A percentile compares a stretch with the other conserved stretches of the same genome.
Conservation (phyloP, 192 early-diverging fungal species). For the Backusella morwellensis region DNA sequence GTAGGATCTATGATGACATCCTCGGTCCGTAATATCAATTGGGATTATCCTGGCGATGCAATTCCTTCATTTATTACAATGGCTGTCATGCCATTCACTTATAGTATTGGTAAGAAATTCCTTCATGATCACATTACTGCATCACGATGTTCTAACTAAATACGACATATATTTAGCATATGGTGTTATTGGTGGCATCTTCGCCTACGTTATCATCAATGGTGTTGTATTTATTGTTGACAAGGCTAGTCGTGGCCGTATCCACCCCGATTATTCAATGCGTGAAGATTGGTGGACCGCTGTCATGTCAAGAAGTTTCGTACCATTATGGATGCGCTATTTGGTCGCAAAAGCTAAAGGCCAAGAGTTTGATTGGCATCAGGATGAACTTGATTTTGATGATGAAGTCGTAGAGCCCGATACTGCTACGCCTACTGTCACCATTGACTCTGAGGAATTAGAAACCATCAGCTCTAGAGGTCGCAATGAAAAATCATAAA, state of each 20-base stretch:
- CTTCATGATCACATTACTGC: neutral
- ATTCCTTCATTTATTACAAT: conserved; percentile 77
- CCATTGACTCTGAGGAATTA: neutral
- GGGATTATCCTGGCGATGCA: conserved; percentile 72
- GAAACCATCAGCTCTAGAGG: neutral
- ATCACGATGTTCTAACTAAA: neutral
- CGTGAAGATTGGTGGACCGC: conserved; percentile 29
- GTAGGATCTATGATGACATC: conserved; percentile 82
- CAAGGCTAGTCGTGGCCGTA: conserved; percentile 54
- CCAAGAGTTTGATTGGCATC: conserved; percentile 12
- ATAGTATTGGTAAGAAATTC: conserved; percentile 40
- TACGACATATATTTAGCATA: neutral
- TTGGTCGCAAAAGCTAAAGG: conserved; percentile 18
- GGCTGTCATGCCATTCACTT: conserved; percentile 75
- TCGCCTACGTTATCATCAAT: conserved; percentile 70
- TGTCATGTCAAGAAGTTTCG: conserved; percentile 15
- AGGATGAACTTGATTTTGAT: conserved; percentile 1
- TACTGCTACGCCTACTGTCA: neutral
- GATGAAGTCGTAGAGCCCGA: neutral
- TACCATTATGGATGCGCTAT: conserved; percentile 22
- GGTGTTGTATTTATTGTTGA: conserved; percentile 50
- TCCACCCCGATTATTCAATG: conserved; percentile 35
- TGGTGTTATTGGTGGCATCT: conserved; percentile 70
- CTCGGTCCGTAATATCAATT: conserved; percentile 69
- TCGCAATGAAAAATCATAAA: neutral